Percentiles rank a stretch among this genome's conserved stretches.
Conservation (phyloP, 2,329 filamentous ascomycete species). For the Emmonsiellopsis sp. region DNA sequence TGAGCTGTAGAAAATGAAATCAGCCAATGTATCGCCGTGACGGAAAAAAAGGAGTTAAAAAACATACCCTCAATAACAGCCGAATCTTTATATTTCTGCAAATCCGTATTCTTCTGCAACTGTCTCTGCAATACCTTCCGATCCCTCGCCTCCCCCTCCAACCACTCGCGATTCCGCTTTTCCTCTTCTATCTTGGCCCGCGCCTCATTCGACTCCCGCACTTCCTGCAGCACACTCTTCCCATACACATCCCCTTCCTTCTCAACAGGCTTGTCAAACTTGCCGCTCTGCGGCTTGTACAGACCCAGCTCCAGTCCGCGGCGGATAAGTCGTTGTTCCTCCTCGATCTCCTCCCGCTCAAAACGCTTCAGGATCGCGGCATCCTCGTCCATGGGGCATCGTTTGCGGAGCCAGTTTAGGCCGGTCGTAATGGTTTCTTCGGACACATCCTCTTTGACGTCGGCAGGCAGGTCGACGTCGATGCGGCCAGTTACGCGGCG, state of each 20-base stretch:
- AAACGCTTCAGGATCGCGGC: conserved; percentile 39
- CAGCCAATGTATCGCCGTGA: not conserved
- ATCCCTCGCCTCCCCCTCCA: conserved; percentile 41
- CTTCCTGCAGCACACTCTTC: conserved; percentile 32
- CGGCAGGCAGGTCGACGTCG: conserved; percentile 34
- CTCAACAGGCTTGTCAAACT: conserved; percentile 32
- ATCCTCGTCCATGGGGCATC: conserved; percentile 39
- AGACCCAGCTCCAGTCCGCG: conserved; percentile 33
- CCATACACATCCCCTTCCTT: conserved; percentile 35
- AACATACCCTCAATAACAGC: conserved; percentile 27
- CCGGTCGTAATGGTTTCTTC: conserved; percentile 26
- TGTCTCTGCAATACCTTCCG: conserved; percentile 24
- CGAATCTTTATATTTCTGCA: conserved; percentile 28
- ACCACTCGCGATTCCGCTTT: conserved; percentile 43
- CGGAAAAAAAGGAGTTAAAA: not conserved
- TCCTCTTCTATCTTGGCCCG: conserved; percentile 36
- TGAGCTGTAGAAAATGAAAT: conserved; percentile 18
- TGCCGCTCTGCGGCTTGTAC: conserved; percentile 37
- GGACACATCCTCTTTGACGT: conserved; percentile 26
- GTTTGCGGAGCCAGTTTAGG: conserved; percentile 33
- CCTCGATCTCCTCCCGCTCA: conserved; percentile 29
- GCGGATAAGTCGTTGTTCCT: conserved; percentile 27
- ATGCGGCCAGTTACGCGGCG: conserved; percentile 37
- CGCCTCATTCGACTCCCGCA: conserved; percentile 32
- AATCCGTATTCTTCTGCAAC: conserved; percentile 25